phyloP scores from a whole-genome alignment of 352 stramenopile genomes.

The Globisporangium spinosum region DNA sequence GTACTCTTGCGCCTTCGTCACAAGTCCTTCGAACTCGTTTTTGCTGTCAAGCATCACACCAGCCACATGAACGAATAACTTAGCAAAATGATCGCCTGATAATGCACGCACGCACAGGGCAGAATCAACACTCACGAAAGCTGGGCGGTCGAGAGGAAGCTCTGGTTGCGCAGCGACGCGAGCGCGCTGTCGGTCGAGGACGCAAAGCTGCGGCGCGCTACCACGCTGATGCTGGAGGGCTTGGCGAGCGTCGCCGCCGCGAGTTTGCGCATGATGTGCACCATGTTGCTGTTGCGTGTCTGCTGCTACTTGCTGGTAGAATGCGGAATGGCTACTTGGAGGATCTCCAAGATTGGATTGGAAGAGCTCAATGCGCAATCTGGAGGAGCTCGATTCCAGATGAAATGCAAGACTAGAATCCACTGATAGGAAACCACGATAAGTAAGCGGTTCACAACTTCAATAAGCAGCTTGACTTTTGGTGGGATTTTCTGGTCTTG shows the following conservation, averaged over 20 bases:
- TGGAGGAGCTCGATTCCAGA: neutral
- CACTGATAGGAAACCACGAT: neutral
- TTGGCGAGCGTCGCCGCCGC: neutral
- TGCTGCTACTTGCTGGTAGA: neutral
- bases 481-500: neutral
- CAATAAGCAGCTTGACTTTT: neutral
- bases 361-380: slow-evolving; percentile 4
- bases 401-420: neutral
- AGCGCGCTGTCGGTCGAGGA: slow-evolving; percentile 23
- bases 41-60: slow-evolving; percentile 12
- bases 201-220: slow-evolving; percentile 10
- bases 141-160: slow-evolving; percentile 72
- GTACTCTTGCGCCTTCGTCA: slow-evolving; percentile 65
- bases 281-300: slow-evolving; percentile 5
- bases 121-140: slow-evolving; percentile 35
- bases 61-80: neutral
- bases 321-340: slow-evolving; percentile 9
- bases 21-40: slow-evolving; percentile 49
- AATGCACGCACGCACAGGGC: neutral
- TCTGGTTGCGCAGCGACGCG: slow-evolving; percentile 48
- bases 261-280: slow-evolving; percentile 14
- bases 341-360: neutral
- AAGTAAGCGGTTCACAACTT: neutral
- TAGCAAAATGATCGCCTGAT: neutral
- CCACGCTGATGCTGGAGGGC: neutral